phyloP scores from a whole-genome alignment of 108 stramenopile genomes.

The Cyclotella cryptica region DNA sequence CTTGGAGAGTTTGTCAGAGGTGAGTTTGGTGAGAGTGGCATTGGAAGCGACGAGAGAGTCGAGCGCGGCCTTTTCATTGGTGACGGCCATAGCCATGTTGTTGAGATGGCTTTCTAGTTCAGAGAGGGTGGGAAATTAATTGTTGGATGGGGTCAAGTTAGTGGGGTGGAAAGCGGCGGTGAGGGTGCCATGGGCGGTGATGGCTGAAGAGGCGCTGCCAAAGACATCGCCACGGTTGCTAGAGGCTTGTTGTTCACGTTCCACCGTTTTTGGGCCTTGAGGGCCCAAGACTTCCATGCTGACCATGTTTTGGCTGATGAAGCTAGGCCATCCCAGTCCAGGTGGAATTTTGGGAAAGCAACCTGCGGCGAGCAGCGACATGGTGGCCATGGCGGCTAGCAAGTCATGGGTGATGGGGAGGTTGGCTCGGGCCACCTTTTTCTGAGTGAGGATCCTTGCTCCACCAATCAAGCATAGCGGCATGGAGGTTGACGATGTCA shows the following conservation, averaged over 20 bases:
- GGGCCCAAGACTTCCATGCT: background rate
- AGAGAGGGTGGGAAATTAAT: too few relatives aligned
- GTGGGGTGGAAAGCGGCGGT: too few relatives aligned
- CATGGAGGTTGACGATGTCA: too few relatives aligned
- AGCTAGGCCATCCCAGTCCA: background rate
- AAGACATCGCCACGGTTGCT: background rate
- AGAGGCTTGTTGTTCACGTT: background rate
- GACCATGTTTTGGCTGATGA: background rate
- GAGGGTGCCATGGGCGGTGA: background rate
- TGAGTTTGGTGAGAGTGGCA: background rate
- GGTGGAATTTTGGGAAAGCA: background rate
- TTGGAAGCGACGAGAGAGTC: background rate
- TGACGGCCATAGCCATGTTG: background rate
- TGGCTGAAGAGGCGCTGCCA: background rate
- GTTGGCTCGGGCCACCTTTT: too few relatives aligned
- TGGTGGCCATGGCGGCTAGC: slow-evolving; percentile 13
- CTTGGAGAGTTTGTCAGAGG: background rate
- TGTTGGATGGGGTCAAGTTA: too few relatives aligned
- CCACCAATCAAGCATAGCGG: too few relatives aligned
- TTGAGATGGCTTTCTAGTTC: background rate
- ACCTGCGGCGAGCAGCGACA: background rate
- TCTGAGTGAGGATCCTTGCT: too few relatives aligned
- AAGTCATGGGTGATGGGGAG: slow-evolving; percentile 13
- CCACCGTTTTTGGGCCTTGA: background rate
- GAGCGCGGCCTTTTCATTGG: background rate